Base-by-base conservation (phyloP, 2,329 filamentous ascomycete species). In the Rutstroemia sp. region DNA sequence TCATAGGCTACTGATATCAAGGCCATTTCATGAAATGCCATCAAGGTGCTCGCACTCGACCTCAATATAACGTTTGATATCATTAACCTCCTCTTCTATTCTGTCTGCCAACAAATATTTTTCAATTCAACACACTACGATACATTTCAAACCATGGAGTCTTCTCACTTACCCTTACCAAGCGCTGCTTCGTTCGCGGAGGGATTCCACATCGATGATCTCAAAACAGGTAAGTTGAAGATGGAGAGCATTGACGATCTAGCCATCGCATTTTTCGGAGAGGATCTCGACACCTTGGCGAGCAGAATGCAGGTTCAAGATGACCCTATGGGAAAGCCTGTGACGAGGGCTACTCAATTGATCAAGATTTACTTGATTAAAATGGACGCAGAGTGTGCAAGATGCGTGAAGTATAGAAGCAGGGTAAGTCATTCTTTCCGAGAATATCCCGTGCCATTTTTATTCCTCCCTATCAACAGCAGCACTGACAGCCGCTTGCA, bases 311-410 rank as follows among this genome's bases (percentile, higher is more conserved):
- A 14, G 16, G 36, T 56, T 27, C 54, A 49, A 19, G 54, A 56
- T 36, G 48, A 52, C 14, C 40, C 54, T 0, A 38, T n/a, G n/a
- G 48, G 25, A 17, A 40, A 47, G 25, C 12, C 45, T 25, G 9
- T 52, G 4, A 56, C 54, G 6, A 23, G 25, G 2, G 47, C 61
- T 14, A 55, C 51, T 2, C 55, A 56, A 38, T 36, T 60, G 16
- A 48, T 64, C 36, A 61, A 61, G 42, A 46, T 60, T 10, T 63
- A 58, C 48, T 54, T 63, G 5, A 36, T 64, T 10, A 39, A 59
- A 45, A 54, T 56, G 3, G 58, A 61, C 39, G 44, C 54, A 21
- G 57, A 60, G 23, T 64, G 61, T 54, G 56, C 42, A 4, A 56
- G 60, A 39, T 58, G 61, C 16, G 59, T 53, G n/a, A 57, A 58